A percentile compares a stretch with the other conserved stretches of the same genome.
These are phyloP conservation scores for Lipomyces chichibuensis DNA, from an alignment of 805 yeast genomes.

Conservation along the genomic window DNA sequence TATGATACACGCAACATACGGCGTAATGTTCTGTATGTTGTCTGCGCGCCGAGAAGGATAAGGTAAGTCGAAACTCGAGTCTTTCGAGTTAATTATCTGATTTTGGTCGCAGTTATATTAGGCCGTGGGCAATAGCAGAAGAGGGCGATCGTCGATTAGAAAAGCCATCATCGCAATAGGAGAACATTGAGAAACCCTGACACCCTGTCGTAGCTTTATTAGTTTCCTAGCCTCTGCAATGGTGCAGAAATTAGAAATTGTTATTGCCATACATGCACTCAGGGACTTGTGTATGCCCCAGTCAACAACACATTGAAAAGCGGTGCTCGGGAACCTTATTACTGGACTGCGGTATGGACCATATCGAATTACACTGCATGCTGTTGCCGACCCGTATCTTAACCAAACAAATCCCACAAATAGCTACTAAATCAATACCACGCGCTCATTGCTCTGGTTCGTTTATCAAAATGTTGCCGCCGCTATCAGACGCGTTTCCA, in stretches of 20 bases:
- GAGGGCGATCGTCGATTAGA: neutral
- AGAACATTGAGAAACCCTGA: neutral
- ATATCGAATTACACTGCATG: neutral
- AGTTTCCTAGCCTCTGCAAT: neutral
- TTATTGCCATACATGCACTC: too few species aligned
- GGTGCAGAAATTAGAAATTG: neutral
- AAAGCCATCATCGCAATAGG: neutral
- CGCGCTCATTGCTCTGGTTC: neutral
- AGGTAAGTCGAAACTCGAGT: neutral
- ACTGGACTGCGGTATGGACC: too few species aligned
- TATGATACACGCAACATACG: slow-evolving; percentile 5
- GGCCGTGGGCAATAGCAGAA: neutral
- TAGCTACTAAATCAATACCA: neutral
- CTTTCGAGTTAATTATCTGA: neutral
- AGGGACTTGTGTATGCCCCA: too few species aligned
- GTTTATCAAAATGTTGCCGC: slow-evolving; percentile 10
- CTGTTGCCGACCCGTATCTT: neutral
- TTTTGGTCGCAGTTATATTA: neutral
- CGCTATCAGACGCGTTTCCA: slow-evolving; percentile 49
- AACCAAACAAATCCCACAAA: neutral
- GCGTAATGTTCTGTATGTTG: neutral
- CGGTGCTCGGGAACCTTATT: too few species aligned
- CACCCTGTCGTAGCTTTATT: neutral
- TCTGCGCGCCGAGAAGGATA: slow-evolving; percentile 1
- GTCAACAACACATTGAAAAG: too few species aligned